Evolutionary conservation across 768 basidiomycete species (phyloP).

Genomic region (Calocybe cyanea): DNA sequence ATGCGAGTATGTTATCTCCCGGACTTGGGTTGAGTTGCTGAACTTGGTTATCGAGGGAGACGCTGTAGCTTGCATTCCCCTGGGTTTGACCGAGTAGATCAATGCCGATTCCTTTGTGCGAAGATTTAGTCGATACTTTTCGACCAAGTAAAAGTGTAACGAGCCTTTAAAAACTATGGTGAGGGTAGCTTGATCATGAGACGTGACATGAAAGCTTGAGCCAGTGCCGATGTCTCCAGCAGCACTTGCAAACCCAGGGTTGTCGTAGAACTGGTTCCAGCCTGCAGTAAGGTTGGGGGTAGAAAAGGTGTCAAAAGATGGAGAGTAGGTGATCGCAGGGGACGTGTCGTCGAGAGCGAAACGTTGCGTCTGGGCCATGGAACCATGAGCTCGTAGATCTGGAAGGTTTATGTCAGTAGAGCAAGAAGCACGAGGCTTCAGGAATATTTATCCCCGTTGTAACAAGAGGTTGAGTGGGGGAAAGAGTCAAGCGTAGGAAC

Average conservation of each 20-base stretch:
- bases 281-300: conserved; percentile 47
- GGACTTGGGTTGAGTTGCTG: conserved; percentile 22
- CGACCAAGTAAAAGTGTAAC: conserved; percentile 9
- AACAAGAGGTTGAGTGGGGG: no score
- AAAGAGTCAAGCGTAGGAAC: no score
- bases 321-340: conserved; percentile 57
- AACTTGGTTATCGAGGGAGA: conserved; percentile 49
- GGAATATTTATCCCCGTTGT: no score
- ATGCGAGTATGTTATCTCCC: conserved; percentile 41
- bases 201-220: conserved; percentile 60
- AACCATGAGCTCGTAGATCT: conserved; percentile 11
- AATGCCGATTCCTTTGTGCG: conserved; percentile 55
- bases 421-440: no score
- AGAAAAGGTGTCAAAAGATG: conserved; percentile 53
- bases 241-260: conserved; percentile 42
- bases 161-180: conserved; percentile 60
- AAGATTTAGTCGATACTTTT: no score
- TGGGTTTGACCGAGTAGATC: conserved; percentile 51
- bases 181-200: conserved; percentile 51
- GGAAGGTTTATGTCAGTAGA: no score
- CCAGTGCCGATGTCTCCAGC: conserved; percentile 48
- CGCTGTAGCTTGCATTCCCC: conserved; percentile 35
- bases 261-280: conserved; percentile 65
- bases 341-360: conserved; percentile 60
- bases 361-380: conserved; percentile 14